Conservation (phyloP, 768 basidiomycete species). For the Austroboletus festivus region DNA sequence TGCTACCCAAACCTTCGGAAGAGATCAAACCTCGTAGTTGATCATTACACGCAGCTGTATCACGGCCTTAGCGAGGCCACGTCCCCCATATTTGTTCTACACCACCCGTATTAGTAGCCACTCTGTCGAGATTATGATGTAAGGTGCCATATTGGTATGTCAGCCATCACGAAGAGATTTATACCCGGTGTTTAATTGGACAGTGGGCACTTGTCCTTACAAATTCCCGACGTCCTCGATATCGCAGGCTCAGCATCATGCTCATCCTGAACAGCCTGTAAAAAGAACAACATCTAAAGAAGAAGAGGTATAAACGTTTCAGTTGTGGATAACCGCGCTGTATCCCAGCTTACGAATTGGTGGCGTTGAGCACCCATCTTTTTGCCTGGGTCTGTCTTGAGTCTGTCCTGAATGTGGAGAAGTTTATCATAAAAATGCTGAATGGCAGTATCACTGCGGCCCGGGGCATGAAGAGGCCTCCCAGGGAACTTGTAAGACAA, state of each 20-base stretch:
- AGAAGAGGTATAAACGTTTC: slow-evolving; percentile 5
- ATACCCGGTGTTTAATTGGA: not conserved
- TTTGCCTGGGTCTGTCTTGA: slow-evolving; percentile 77
- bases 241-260: slow-evolving; percentile 25
- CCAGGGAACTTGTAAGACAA: slow-evolving; percentile 3
- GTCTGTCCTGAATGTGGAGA: slow-evolving; percentile 62
- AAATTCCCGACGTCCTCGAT: not conserved
- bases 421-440: slow-evolving; percentile 88
- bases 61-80: too few relatives aligned
- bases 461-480: slow-evolving; percentile 46
- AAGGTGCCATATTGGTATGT: too few relatives aligned
- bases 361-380: slow-evolving; percentile 69
- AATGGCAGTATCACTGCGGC: slow-evolving; percentile 58
- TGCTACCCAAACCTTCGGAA: too few relatives aligned
- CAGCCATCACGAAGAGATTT: not conserved
- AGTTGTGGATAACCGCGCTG: not conserved
- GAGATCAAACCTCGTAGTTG: too few relatives aligned
- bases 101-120: too few relatives aligned
- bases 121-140: too few relatives aligned
- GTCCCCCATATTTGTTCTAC: too few relatives aligned
- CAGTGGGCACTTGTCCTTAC: not conserved
- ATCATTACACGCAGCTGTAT: too few relatives aligned
- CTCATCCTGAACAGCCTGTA: slow-evolving; percentile 57
- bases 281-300: slow-evolving; percentile 60
- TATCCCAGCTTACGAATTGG: slow-evolving; percentile 48